Conservation (phyloP, 2,329 filamentous ascomycete genomes). For the Plenodomus biglobosus region DNA sequence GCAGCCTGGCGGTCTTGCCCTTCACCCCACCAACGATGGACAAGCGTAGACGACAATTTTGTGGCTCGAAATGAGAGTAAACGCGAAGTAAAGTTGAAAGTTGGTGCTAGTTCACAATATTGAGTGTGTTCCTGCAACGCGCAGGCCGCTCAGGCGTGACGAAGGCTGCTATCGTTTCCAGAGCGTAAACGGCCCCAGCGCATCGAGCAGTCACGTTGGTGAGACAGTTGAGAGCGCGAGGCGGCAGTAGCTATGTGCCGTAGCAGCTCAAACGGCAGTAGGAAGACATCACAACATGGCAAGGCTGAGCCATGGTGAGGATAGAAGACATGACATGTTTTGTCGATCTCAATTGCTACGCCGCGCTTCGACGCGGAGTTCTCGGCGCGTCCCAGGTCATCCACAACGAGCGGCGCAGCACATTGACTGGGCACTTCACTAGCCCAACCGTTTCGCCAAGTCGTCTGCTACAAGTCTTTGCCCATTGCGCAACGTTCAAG, state of each 20-base stretch:
- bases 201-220: slow-evolving; percentile 13
- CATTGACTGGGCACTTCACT: background rate
- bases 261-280: slow-evolving; percentile 3
- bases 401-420: background rate
- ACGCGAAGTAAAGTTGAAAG: background rate
- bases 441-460: slow-evolving; percentile 1
- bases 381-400: background rate
- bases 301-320: background rate
- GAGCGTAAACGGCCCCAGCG: background rate
- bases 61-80: background rate
- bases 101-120: background rate
- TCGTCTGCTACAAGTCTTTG: slow-evolving; percentile 1
- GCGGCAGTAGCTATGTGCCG: slow-evolving; percentile 13
- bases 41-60: background rate
- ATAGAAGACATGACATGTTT: background rate
- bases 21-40: slow-evolving; percentile 4
- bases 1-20: slow-evolving; percentile 13
- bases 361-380: slow-evolving; percentile 3
- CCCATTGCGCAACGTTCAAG: slow-evolving; percentile 2
- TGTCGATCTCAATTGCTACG: slow-evolving; percentile 2
- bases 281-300: slow-evolving; percentile 4
- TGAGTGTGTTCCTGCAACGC: slow-evolving; percentile 5
- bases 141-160: slow-evolving; percentile 1
- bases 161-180: background rate
- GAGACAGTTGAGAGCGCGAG: slow-evolving; percentile 6